Evolutionary conservation across 202 grass and related monocot genomes (phyloP).

Genomic region (Cymbopogon flexuosus): DNA sequence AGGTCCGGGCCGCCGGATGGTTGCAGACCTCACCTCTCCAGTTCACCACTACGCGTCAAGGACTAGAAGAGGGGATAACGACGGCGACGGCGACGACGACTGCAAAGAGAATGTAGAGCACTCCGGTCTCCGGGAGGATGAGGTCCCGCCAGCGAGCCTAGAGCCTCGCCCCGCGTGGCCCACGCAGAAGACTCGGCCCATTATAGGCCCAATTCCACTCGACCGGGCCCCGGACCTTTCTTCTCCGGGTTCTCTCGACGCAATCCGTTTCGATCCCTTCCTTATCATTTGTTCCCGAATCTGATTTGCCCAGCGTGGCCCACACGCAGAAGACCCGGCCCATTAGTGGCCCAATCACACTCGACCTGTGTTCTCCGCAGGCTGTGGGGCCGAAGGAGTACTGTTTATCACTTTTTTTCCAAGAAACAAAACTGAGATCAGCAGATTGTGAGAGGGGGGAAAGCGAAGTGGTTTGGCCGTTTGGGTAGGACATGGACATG

Average conservation of each 20-base stretch:
- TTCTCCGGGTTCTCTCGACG: no score
- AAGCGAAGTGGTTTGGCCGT: neutral
- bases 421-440: no score
- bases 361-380: neutral
- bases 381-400: neutral
- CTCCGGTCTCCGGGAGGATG: neutral
- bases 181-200: neutral
- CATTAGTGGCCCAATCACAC: neutral
- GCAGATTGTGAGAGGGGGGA: neutral
- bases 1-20: neutral
- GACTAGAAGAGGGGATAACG: neutral
- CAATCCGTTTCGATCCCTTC: neutral
- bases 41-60: conserved; percentile 1
- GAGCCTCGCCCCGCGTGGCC: neutral
- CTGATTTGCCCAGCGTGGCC: neutral
- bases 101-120: no score
- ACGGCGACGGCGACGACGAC: no score
- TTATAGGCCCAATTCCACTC: neutral
- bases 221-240: no score
- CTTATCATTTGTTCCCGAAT: neutral
- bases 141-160: neutral
- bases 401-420: no score
- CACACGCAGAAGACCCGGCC: neutral
- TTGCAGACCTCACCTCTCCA: neutral
- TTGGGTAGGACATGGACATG: neutral